Evolutionary conservation across 2,329 filamentous ascomycete species (phyloP).

Genomic region (Conoideocrella luteorostrata): DNA sequence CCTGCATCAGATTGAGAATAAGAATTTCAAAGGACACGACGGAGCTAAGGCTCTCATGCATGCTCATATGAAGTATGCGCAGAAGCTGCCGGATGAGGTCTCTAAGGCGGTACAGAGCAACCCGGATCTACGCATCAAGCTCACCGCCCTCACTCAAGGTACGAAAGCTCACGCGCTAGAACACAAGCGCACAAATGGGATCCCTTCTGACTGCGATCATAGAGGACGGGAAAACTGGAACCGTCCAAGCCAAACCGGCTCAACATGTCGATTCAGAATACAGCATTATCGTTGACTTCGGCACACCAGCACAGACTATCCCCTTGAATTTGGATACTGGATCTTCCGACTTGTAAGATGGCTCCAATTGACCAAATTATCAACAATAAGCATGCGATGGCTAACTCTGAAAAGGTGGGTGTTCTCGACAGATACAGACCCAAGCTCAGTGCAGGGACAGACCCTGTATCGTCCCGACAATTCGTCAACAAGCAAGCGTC

Average conservation of each 20-base stretch:
- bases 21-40: conserved; percentile 25
- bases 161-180: too few species aligned
- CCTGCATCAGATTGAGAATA: conserved; percentile 28
- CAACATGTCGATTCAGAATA: conserved; percentile 47
- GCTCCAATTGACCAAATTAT: background rate
- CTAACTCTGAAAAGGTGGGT: conserved; percentile 49
- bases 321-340: conserved; percentile 65
- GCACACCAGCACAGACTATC: conserved; percentile 48
- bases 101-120: conserved; percentile 17
- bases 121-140: conserved; percentile 18
- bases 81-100: conserved; percentile 21
- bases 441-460: conserved; percentile 43
- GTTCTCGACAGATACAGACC: conserved; percentile 53
- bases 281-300: conserved; percentile 56
- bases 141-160: conserved; percentile 9
- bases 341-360: conserved; percentile 41
- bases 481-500: conserved; percentile 35
- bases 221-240: conserved; percentile 16
- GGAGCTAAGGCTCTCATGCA: conserved; percentile 22
- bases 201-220: too few species aligned
- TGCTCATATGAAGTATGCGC: conserved; percentile 32
- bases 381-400: background rate
- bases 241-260: conserved; percentile 20
- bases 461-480: conserved; percentile 47
- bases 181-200: too few species aligned